These are phyloP conservation scores for Naegleria fowleri DNA, from an alignment of 208 protist species.

Conservation along the genomic window DNA sequence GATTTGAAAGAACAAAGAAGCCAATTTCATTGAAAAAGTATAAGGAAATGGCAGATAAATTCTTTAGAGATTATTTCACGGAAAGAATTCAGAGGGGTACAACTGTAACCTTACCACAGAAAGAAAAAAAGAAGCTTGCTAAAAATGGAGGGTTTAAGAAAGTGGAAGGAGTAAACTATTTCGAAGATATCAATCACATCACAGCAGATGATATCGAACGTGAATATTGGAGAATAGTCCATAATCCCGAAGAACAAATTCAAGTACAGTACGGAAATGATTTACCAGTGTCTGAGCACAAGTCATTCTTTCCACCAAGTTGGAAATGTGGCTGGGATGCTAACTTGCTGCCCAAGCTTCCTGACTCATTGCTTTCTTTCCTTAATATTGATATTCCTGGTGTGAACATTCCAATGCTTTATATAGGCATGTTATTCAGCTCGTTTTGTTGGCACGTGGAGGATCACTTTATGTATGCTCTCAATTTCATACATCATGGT, in stretches of 20 bases:
- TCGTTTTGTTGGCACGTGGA: constrained; percentile 68
- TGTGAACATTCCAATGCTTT: constrained; percentile 51
- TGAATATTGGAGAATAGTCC: constrained; percentile 40
- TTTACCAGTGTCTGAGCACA: constrained; percentile 37
- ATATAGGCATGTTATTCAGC: constrained; percentile 56
- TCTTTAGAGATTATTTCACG: background rate
- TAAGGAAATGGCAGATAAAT: constrained; percentile 10
- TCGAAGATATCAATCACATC: background rate
- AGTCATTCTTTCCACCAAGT: constrained; percentile 28
- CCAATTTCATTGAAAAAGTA: background rate
- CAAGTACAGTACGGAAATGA: constrained; percentile 44
- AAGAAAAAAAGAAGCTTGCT: background rate
- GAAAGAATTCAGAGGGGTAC: background rate
- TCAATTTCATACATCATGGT: constrained; percentile 62
- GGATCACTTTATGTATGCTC: constrained; percentile 57
- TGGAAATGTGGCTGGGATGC: constrained; percentile 34
- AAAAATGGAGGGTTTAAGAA: background rate
- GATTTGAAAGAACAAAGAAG: background rate
- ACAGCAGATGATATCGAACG: constrained; percentile 29
- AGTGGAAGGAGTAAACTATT: background rate
- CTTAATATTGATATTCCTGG: constrained; percentile 35
- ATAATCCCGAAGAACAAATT: background rate
- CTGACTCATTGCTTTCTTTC: constrained; percentile 7
- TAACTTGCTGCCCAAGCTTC: constrained; percentile 32
- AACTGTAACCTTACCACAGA: background rate